Percentiles rank a stretch among this genome's conserved stretches.
These are phyloP conservation scores for Sarocladium brachiariae DNA, from an alignment of 2,329 filamentous ascomycete genomes.

Conservation along the genomic window DNA sequence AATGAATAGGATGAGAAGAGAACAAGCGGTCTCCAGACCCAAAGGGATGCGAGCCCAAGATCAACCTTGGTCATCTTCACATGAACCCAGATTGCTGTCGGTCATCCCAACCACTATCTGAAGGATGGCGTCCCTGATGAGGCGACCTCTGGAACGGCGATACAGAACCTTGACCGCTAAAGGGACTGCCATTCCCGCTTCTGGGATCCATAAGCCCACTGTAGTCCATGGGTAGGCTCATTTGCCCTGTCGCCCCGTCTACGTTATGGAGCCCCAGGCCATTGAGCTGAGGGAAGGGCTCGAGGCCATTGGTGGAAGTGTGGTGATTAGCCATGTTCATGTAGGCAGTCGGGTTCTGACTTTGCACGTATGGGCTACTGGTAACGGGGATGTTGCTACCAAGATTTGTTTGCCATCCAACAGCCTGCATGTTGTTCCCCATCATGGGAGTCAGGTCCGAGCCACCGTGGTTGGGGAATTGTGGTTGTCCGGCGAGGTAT, in stretches of 20 bases:
- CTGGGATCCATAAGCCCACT: slow-evolving; percentile 24
- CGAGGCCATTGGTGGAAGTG: slow-evolving; percentile 15
- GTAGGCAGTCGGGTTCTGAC: slow-evolving; percentile 13
- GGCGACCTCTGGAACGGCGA: slow-evolving; percentile 30
- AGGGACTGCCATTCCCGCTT: slow-evolving; percentile 28
- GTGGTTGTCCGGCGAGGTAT: background rate
- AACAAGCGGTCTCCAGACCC: no score
- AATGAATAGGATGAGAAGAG: background rate
- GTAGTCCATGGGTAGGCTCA: slow-evolving; percentile 23
- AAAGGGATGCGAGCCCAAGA: no score
- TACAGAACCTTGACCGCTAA: slow-evolving; percentile 27
- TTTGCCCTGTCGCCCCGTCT: slow-evolving; percentile 15
- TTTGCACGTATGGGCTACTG: slow-evolving; percentile 17
- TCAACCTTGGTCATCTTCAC: no score
- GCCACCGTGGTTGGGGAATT: background rate
- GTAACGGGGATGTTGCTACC: slow-evolving; percentile 13
- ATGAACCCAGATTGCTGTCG: slow-evolving; percentile 16
- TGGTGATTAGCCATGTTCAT: slow-evolving; percentile 19
- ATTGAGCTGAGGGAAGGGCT: slow-evolving; percentile 26
- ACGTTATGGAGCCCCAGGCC: slow-evolving; percentile 24
- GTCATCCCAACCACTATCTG: slow-evolving; percentile 19
- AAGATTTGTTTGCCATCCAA: background rate
- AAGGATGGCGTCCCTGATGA: slow-evolving; percentile 19
- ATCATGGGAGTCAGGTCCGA: background rate
- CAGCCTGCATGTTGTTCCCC: background rate